Evolutionary conservation across 495 filamentous ascomycete genomes (phyloP).

Genomic region (Penicillium samsonianum): DNA sequence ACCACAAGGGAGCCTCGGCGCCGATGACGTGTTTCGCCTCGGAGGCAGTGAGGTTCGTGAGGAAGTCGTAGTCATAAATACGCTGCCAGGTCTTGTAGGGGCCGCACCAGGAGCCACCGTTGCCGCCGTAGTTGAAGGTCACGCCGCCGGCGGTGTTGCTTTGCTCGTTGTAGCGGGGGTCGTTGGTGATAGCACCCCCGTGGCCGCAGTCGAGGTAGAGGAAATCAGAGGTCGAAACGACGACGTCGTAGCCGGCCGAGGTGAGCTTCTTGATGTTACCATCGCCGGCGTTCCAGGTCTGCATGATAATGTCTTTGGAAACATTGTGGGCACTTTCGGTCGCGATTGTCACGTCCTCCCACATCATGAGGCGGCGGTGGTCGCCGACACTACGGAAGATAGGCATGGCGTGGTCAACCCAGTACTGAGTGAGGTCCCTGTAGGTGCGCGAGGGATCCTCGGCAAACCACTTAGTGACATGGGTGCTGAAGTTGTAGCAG

Average conservation of each 20-base stretch:
- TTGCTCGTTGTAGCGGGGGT: constrained; percentile 54
- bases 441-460: constrained; percentile 53
- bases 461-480: constrained; percentile 49
- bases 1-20: constrained; percentile 54
- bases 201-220: constrained; percentile 59
- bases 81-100: constrained; percentile 64
- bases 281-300: constrained; percentile 57
- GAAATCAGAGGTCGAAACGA: constrained; percentile 56
- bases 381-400: constrained; percentile 46
- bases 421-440: constrained; percentile 55
- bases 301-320: constrained; percentile 54
- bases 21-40: constrained; percentile 52
- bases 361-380: constrained; percentile 55
- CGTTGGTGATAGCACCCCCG: constrained; percentile 56
- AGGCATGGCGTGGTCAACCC: constrained; percentile 55
- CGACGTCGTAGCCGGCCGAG: constrained; percentile 51
- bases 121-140: constrained; percentile 56
- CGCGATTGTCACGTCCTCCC: constrained; percentile 54
- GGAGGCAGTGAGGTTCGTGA: constrained; percentile 44
- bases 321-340: constrained; percentile 46
- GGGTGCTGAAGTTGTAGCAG: constrained; percentile 56
- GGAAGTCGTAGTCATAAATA: constrained; percentile 62
- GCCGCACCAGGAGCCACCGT: constrained; percentile 58
- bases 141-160: constrained; percentile 45
- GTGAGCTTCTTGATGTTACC: constrained; percentile 55